These are phyloP conservation scores for Ustilago tritici DNA, from an alignment of 1,284 basidiomycete genomes.

Conservation along the genomic window DNA sequence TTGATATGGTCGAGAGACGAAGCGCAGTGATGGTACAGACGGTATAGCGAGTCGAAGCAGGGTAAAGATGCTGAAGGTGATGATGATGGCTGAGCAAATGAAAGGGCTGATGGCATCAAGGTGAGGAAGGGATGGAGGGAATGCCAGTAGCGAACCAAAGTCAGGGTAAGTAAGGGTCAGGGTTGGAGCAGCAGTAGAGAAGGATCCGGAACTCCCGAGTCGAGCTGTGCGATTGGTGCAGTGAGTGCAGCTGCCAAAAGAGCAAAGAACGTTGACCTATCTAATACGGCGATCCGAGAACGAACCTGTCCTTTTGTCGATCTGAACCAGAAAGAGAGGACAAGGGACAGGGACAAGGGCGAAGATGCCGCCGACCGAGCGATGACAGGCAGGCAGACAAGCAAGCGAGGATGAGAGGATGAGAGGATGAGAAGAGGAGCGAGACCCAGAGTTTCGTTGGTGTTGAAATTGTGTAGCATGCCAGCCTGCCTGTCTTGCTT, in stretches of 20 bases:
- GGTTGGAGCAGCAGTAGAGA: conserved; percentile 7
- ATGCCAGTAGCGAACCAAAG: not conserved
- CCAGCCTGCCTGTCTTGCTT: not conserved
- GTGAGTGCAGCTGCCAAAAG: not conserved
- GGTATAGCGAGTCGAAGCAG: not conserved
- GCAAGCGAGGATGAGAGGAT: conserved; percentile 18
- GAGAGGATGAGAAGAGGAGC: not conserved
- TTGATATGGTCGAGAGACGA: conserved; percentile 6
- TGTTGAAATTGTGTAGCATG: not conserved
- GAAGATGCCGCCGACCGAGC: conserved; percentile 38
- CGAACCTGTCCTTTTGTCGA: not conserved
- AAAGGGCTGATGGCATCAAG: not conserved
- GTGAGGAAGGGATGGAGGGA: not conserved
- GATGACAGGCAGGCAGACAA: not conserved
- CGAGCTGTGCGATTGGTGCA: conserved; percentile 11
- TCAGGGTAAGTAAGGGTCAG: not conserved
- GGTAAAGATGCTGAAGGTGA: not conserved
- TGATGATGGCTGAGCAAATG: conserved; percentile 2
- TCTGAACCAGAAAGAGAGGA: not conserved
- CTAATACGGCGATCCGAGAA: conserved; percentile 13
- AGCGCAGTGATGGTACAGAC: not conserved
- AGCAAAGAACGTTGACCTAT: conserved; percentile 12
- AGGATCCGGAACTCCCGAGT: conserved; percentile 43
- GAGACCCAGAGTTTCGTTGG: not conserved
- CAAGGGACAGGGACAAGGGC: conserved; percentile 1